phyloP scores from a whole-genome alignment of 1,284 basidiomycete genomes.

The Microbotryum intermedium region DNA sequence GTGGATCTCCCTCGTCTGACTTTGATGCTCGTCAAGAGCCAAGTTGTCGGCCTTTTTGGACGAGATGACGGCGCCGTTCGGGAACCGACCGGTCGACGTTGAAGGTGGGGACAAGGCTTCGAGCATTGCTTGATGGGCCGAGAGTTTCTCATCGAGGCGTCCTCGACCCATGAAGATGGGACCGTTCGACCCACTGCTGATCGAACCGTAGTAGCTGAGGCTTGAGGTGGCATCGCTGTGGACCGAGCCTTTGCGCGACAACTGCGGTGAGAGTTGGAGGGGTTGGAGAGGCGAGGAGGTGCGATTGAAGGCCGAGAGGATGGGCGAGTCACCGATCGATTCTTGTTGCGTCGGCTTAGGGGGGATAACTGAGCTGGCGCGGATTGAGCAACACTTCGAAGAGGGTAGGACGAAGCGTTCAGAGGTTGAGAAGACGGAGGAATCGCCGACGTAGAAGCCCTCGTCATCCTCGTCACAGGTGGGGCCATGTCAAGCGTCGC shows the following conservation, averaged over 20 bases:
- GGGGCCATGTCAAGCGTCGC: constrained; percentile 4
- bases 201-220: constrained; percentile 17
- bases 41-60: not conserved
- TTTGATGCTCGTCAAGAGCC: not conserved
- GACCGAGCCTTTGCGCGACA: constrained; percentile 22
- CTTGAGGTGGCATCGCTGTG: constrained; percentile 12
- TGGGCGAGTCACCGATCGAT: constrained; percentile 5
- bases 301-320: constrained; percentile 9
- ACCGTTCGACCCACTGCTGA: constrained; percentile 5
- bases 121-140: constrained; percentile 20
- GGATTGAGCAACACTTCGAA: not conserved
- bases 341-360: too few relatives aligned
- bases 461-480: not conserved
- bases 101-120: constrained; percentile 4
- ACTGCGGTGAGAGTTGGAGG: constrained; percentile 12
- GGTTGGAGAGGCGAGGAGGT: not conserved
- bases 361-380: not conserved
- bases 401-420: not conserved
- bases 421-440: too few relatives aligned
- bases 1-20: constrained; percentile 5
- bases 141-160: constrained; percentile 20
- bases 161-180: constrained; percentile 8
- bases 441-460: too few relatives aligned
- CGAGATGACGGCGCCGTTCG: not conserved
- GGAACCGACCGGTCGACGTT: constrained; percentile 3